Evolutionary conservation across 2,329 filamentous ascomycete genomes (phyloP), one percentile per base, ranked within the genome.

Genomic region (Neopestalotiopsis sp.): DNA sequence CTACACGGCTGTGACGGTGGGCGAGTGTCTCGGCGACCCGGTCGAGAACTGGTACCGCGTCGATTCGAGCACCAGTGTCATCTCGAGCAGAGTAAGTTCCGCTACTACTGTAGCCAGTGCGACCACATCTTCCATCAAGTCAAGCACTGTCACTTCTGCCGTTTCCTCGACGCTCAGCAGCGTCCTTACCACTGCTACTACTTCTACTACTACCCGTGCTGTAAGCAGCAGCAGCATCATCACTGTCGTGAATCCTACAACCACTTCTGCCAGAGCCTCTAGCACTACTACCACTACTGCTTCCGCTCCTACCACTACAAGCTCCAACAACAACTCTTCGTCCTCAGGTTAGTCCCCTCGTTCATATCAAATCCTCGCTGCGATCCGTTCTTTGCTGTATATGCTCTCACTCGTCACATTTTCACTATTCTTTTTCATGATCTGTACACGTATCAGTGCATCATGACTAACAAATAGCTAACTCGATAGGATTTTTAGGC

Each of bases 11-110:
- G 83, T 84, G 42, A 83, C 83, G 1, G 79, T 85, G 32, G 84
- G 83, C 4, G 79, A 85, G 65, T 86, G 84, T 69, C 74, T 86
- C 49, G 80, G 79, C 5, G 83, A 86, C 69, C 74, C 82, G 5
- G 68, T 69, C 7, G 77, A 73, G 13, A 77, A 80, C 62, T 86
- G 84, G 85, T 86, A 86, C 73, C 34, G 42, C 24, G 34, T 57
- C n/a, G 64, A 66, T 28, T 49, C n/a, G 14, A 40, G 38, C 38
- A 52, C 61, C 28, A 58, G 64, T 49, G 38, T 65, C 28, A 64
- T 52, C 32, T 38, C 59, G 34, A 62, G 59, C 61, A 13, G 14
- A 17, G 61, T 64, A 64, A 64, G 61, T 52, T 64, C 61, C 45
- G 20, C 61, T 24, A 14, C 61, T 7, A 13, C 38, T 20, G 20